Evolutionary conservation across 2,329 filamentous ascomycete genomes (phyloP).

Genomic region (Chaetomiaceae sp.): DNA sequence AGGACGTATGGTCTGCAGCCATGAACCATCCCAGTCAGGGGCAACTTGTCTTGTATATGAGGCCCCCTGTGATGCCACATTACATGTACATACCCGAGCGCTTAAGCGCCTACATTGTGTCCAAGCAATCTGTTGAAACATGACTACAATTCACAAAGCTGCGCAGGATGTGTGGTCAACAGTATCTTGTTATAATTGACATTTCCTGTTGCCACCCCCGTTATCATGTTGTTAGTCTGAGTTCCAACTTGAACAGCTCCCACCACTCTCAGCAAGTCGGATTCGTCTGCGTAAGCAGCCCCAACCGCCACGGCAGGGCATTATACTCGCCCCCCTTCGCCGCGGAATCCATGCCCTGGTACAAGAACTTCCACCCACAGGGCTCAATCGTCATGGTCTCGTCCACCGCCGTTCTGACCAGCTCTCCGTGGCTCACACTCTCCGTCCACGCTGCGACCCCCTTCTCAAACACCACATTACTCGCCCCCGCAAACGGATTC

Average conservation of each 20-base stretch:
- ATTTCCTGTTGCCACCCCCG: too few relatives aligned
- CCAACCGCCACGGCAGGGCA: constrained; percentile 35
- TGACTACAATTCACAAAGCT: too few relatives aligned
- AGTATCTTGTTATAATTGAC: too few relatives aligned
- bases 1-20: too few relatives aligned
- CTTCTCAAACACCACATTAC: constrained; percentile 34
- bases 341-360: constrained; percentile 35
- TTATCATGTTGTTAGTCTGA: too few relatives aligned
- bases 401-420: constrained; percentile 33
- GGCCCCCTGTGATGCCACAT: too few relatives aligned
- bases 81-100: too few relatives aligned
- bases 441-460: constrained; percentile 32
- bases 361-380: constrained; percentile 33
- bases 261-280: constrained; percentile 2
- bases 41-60: too few relatives aligned
- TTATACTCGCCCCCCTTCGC: constrained; percentile 31
- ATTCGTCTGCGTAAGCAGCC: constrained; percentile 28
- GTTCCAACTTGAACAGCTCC: not conserved
- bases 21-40: too few relatives aligned
- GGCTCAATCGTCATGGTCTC: constrained; percentile 34
- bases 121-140: too few relatives aligned
- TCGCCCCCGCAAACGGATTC: constrained; percentile 35
- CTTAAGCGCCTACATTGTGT: too few relatives aligned
- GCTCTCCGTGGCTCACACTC: constrained; percentile 32
- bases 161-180: too few relatives aligned